phyloP scores from a whole-genome alignment of 768 basidiomycete genomes.

The Calocybe indica region DNA sequence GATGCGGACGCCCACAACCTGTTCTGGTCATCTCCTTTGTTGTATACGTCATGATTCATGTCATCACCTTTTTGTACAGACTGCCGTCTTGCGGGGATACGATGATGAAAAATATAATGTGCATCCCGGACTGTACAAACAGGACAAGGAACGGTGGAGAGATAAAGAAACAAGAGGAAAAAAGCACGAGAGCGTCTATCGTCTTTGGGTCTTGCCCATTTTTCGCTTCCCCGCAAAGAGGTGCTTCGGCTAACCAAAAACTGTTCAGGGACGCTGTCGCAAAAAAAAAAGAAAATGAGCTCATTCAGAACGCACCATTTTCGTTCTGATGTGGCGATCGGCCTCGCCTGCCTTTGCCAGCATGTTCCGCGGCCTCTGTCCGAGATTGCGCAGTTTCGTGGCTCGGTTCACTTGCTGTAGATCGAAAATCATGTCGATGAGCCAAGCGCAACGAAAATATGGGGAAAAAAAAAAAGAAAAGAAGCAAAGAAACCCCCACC shows the following conservation, averaged over 20 bases:
- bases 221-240: conserved; percentile 83
- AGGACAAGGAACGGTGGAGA: conserved; percentile 3
- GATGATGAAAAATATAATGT: too few relatives aligned
- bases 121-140: too few relatives aligned
- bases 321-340: conserved; percentile 74
- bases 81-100: too few relatives aligned
- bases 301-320: conserved; percentile 56
- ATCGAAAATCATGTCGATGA: conserved; percentile 5
- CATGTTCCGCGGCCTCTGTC: conserved; percentile 82
- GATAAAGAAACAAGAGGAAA: conserved; percentile 9
- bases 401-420: conserved; percentile 75
- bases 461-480: conserved; percentile 1
- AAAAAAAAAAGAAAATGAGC: conserved; percentile 1
- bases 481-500: conserved; percentile 33
- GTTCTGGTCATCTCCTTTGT: conserved; percentile 14
- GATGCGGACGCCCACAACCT: conserved; percentile 6
- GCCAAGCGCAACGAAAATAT: not conserved
- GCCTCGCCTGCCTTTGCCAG: conserved; percentile 88
- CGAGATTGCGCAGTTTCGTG: conserved; percentile 75
- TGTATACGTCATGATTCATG: not conserved
- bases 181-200: conserved; percentile 27
- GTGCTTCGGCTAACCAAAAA: conserved; percentile 76
- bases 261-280: conserved; percentile 3
- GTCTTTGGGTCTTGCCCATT: conserved; percentile 74
- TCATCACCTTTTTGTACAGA: not conserved